A percentile compares a stretch with the other conserved stretches of the same genome.
Evolutionary conservation across 192 early-diverging fungal genomes (phyloP).

Genomic region (Thamnidium elegans): DNA sequence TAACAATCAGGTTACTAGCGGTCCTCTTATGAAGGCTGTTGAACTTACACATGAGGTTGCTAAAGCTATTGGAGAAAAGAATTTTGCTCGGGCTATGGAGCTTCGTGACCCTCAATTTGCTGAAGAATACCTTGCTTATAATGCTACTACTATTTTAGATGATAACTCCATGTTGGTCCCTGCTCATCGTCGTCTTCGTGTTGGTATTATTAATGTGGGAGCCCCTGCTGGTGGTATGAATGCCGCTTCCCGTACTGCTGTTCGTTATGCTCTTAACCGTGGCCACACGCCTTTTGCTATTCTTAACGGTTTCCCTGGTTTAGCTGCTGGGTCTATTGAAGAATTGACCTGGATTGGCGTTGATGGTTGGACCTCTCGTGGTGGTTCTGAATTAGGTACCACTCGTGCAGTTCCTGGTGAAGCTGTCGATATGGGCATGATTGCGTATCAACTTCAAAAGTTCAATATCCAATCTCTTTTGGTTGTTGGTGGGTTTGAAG

Average conservation of each 20-base stretch:
- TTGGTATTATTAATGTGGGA: conserved; percentile 90
- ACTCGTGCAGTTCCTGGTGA: conserved; percentile 86
- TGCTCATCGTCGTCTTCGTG: conserved; percentile 60
- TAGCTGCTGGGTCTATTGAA: conserved; percentile 76
- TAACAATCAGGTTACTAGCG: conserved; percentile 81
- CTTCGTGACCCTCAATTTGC: conserved; percentile 87
- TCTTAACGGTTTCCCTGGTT: conserved; percentile 88
- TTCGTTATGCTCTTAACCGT: conserved; percentile 80
- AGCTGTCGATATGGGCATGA: conserved; percentile 68
- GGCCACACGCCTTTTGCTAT: conserved; percentile 87
- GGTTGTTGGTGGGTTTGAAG: conserved; percentile 95
- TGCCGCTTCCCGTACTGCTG: conserved; percentile 87
- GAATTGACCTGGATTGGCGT: conserved; percentile 81
- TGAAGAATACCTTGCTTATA: conserved; percentile 58
- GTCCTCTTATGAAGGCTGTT: conserved; percentile 91
- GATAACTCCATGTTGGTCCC: conserved; percentile 38
- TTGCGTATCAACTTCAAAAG: conserved; percentile 93
- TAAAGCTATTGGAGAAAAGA: conserved; percentile 73
- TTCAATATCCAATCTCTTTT: conserved; percentile 84
- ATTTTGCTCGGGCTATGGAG: conserved; percentile 88
- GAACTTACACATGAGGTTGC: conserved; percentile 87
- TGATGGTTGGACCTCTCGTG: conserved; percentile 85
- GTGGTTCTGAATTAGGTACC: conserved; percentile 91
- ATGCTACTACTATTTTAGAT: conserved; percentile 54
- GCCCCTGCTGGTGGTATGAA: conserved; percentile 99